Evolutionary conservation across 2,329 filamentous ascomycete species (phyloP).

Genomic region (Fonsecaea nubica): DNA sequence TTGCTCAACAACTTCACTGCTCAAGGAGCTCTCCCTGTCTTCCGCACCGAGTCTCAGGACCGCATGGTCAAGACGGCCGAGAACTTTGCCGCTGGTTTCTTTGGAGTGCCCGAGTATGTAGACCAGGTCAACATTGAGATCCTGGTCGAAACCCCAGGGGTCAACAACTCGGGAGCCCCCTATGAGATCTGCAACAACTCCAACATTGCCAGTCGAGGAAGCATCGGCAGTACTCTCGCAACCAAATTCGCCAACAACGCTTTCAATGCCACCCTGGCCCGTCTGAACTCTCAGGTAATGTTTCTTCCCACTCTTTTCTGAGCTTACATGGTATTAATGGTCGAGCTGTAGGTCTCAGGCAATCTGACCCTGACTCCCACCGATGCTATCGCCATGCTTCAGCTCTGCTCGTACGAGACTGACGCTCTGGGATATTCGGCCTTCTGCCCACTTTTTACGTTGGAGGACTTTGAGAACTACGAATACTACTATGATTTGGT

Average conservation of each 20-base stretch:
- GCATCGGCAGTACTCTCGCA: constrained; percentile 38
- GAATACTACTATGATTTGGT: constrained; percentile 64
- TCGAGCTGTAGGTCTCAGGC: constrained; percentile 35
- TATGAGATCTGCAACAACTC: constrained; percentile 63
- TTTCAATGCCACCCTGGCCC: constrained; percentile 64
- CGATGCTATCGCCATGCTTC: constrained; percentile 71
- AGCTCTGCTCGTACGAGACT: constrained; percentile 77
- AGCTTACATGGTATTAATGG: constrained; percentile 52
- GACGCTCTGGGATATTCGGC: constrained; percentile 75
- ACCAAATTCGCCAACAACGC: constrained; percentile 18
- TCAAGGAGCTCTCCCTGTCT: not conserved
- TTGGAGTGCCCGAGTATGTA: constrained; percentile 72
- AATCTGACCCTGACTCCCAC: constrained; percentile 65
- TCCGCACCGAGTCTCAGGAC: constrained; percentile 74
- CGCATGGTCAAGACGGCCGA: constrained; percentile 79
- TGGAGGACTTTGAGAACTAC: constrained; percentile 15
- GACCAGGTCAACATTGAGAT: constrained; percentile 75
- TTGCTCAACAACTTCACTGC: constrained; percentile 71
- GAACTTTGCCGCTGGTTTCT: constrained; percentile 80
- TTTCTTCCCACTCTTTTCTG: constrained; percentile 46
- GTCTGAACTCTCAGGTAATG: constrained; percentile 67
- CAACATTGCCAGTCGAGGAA: constrained; percentile 58
- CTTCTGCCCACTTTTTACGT: constrained; percentile 75
- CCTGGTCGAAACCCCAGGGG: constrained; percentile 68
- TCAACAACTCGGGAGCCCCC: constrained; percentile 70